A percentile compares a stretch with the other conserved stretches of the same genome.
phyloP scores from a whole-genome alignment of 345 rosid genomes.

The Luvunga scandens region DNA sequence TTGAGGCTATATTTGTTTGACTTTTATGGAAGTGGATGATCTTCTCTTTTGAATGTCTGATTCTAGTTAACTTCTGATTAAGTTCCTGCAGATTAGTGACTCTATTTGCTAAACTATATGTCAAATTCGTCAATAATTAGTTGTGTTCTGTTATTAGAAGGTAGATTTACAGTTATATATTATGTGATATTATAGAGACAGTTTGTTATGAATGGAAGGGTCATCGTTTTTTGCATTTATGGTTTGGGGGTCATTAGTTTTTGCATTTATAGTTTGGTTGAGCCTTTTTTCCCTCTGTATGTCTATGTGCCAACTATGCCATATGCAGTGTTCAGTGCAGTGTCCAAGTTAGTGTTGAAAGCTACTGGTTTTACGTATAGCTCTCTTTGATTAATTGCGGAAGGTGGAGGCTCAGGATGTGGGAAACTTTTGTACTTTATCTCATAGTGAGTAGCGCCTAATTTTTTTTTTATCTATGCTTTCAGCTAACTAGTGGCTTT shows the following conservation, averaged over 20 bases:
- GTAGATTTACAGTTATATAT: neutral
- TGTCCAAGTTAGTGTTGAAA: neutral
- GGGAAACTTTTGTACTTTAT: neutral
- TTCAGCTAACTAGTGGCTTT: neutral
- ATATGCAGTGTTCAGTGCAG: neutral
- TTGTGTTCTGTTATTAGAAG: neutral
- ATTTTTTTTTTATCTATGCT: neutral
- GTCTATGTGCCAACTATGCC: neutral
- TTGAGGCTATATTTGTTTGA: neutral
- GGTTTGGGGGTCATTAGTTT: neutral
- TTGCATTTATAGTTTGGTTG: neutral
- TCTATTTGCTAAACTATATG: neutral
- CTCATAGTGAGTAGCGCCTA: neutral
- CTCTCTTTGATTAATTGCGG: neutral
- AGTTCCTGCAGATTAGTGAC: neutral
- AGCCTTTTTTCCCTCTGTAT: neutral
- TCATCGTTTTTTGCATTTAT: neutral
- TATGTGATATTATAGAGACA: neutral
- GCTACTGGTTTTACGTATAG: neutral
- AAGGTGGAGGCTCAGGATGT: neutral
- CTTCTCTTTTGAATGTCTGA: conserved; percentile 6
- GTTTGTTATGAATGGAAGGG: neutral
- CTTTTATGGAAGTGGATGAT: neutral
- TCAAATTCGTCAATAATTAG: neutral
- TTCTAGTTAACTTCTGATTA: conserved; percentile 3